Conservation (phyloP, 805 yeast genomes). For the Maudiozyma pseudohumilis region DNA sequence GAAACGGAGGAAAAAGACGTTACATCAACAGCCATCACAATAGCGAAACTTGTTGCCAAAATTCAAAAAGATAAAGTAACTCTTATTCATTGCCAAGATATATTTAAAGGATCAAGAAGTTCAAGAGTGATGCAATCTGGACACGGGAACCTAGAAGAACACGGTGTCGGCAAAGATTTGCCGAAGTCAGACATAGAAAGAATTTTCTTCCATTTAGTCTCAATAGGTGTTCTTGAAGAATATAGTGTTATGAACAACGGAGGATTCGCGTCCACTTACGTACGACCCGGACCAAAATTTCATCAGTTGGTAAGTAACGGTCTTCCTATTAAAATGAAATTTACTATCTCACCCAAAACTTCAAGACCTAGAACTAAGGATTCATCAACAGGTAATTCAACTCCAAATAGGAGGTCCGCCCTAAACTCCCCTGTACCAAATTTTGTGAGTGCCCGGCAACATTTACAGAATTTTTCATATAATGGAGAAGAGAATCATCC, state of each 20-base stretch:
- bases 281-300: slow-evolving; percentile 51
- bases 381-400: background rate
- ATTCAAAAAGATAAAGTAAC: slow-evolving; percentile 60
- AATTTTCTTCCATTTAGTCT: slow-evolving; percentile 65
- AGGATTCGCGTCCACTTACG: slow-evolving; percentile 78
- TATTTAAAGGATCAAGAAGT: slow-evolving; percentile 62
- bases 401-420: background rate
- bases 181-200: slow-evolving; percentile 68
- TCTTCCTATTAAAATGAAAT: slow-evolving; percentile 41
- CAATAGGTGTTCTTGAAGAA: slow-evolving; percentile 58
- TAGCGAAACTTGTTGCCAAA: slow-evolving; percentile 47
- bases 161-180: slow-evolving; percentile 60
- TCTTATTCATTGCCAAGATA: slow-evolving; percentile 70
- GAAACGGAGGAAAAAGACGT: slow-evolving; percentile 53
- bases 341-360: slow-evolving; percentile 27
- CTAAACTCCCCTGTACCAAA: slow-evolving; percentile 2
- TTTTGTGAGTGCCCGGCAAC: slow-evolving; percentile 11
- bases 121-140: slow-evolving; percentile 55
- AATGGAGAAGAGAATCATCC: background rate
- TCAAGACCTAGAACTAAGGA: slow-evolving; percentile 13
- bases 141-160: slow-evolving; percentile 47
- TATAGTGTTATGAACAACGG: slow-evolving; percentile 60
- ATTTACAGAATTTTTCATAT: slow-evolving; percentile 8
- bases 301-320: slow-evolving; percentile 35
- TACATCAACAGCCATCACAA: slow-evolving; percentile 50